phyloP scores from a whole-genome alignment of 2,329 filamentous ascomycete species.

The Pseudophaeomoniella oleicola region DNA sequence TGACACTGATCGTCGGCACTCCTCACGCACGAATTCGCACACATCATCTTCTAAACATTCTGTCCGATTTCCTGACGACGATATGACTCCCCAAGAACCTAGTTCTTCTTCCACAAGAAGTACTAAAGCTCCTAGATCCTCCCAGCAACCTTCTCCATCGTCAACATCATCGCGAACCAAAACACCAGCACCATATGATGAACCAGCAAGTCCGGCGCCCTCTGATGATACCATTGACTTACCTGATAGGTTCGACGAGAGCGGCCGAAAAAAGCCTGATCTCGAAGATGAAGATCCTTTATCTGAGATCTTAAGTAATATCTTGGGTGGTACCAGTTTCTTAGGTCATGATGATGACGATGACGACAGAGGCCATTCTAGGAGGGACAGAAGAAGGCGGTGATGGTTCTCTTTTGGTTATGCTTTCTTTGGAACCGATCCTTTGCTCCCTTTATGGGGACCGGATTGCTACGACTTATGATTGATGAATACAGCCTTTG shows the following conservation, averaged over 20 bases:
- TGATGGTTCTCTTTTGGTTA: too few species aligned
- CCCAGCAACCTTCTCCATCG: not conserved
- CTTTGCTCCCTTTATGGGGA: too few species aligned
- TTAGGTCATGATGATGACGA: not conserved
- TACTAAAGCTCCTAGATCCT: not conserved
- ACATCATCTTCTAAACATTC: slow-evolving; percentile 11
- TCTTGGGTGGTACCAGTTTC: slow-evolving; percentile 16
- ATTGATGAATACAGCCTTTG: too few species aligned
- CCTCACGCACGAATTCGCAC: slow-evolving; percentile 4
- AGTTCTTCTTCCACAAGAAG: not conserved
- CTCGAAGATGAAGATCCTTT: slow-evolving; percentile 18
- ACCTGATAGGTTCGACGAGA: slow-evolving; percentile 26
- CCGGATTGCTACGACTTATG: too few species aligned
- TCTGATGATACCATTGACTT: slow-evolving; percentile 30
- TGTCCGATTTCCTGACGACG: slow-evolving; percentile 13
- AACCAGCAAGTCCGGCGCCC: slow-evolving; percentile 11
- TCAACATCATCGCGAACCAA: not conserved
- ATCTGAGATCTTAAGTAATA: slow-evolving; percentile 19
- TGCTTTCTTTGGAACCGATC: too few species aligned
- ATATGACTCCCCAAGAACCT: slow-evolving; percentile 9
- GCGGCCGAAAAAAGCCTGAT: slow-evolving; percentile 22
- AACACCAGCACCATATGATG: not conserved
- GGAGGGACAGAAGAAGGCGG: not conserved
- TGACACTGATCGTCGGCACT: slow-evolving; percentile 9
- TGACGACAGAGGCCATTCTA: not conserved